Percentiles rank a stretch among this genome's conserved stretches.
These are phyloP conservation scores for Linnemannia elongata DNA, from an alignment of 192 early-diverging fungal species.

Conservation along the genomic window DNA sequence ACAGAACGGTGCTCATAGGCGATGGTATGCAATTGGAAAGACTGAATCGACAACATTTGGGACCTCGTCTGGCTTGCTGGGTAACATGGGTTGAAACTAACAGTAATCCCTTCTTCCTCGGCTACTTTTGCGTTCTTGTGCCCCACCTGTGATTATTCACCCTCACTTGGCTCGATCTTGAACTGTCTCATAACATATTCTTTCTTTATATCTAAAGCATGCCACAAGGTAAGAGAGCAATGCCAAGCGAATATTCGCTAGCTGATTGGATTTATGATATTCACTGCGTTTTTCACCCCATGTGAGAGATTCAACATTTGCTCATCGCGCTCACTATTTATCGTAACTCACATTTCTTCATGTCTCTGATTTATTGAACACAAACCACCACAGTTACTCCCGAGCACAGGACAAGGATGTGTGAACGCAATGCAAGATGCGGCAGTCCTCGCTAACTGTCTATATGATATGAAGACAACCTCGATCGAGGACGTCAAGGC, in stretches of 20 bases:
- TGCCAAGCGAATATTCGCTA: not conserved
- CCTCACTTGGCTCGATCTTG: not conserved
- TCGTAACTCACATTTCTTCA: not conserved
- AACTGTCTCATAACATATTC: not conserved
- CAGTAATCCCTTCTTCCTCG: not conserved
- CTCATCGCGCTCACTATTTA: not conserved
- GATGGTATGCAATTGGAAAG: conserved; percentile 12
- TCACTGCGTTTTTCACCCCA: too few relatives aligned
- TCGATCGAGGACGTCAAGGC: not conserved
- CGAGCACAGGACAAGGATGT: conserved; percentile 11
- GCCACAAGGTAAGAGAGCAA: conserved; percentile 9
- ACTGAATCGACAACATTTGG: not conserved
- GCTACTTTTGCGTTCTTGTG: not conserved
- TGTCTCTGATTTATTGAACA: not conserved
- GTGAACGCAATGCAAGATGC: conserved; percentile 5
- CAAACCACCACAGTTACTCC: not conserved
- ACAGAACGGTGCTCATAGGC: conserved; percentile 1
- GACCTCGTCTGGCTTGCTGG: not conserved
- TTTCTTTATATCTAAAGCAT: not conserved
- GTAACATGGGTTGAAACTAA: not conserved
- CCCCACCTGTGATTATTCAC: not conserved
- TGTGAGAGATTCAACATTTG: not conserved
- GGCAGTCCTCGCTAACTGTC: not conserved
- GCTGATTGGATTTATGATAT: not conserved
- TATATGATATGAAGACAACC: not conserved